Evolutionary conservation across 257 asterid genomes (phyloP).

Genomic region (Solanum sitiens): DNA sequence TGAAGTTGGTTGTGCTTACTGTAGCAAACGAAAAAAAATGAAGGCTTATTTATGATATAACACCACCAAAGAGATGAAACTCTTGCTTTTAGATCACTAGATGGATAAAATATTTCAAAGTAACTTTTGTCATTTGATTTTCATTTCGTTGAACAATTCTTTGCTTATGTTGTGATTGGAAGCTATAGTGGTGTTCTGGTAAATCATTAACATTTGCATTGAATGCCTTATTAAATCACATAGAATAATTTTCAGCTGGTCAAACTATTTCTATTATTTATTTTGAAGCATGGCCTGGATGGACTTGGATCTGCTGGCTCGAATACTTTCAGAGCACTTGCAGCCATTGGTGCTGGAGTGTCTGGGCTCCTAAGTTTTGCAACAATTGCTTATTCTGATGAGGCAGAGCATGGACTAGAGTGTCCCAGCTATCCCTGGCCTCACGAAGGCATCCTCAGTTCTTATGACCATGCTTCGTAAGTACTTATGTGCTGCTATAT

Average conservation of each 20-base stretch:
- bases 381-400: conserved; percentile 42
- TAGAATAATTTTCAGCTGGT: background rate
- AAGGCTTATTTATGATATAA: background rate
- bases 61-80: background rate
- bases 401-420: conserved; percentile 62
- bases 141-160: background rate
- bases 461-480: conserved; percentile 67
- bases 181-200: background rate
- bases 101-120: background rate
- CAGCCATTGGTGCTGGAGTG: conserved; percentile 47
- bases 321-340: conserved; percentile 25
- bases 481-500: conserved; percentile 4
- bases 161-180: background rate
- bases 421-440: conserved; percentile 63
- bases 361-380: conserved; percentile 44
- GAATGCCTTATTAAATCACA: background rate
- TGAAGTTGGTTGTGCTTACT: background rate
- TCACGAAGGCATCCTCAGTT: conserved; percentile 54
- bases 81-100: background rate
- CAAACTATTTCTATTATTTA: background rate
- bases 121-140: background rate
- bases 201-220: background rate
- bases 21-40: background rate
- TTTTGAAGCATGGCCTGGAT: conserved; percentile 19
- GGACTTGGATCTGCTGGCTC: conserved; percentile 24